Percentiles rank a stretch among this genome's conserved stretches.
phyloP scores from a whole-genome alignment of 225 moss, liverwort and hornwort species.

The Thuidium tamariscinum region DNA sequence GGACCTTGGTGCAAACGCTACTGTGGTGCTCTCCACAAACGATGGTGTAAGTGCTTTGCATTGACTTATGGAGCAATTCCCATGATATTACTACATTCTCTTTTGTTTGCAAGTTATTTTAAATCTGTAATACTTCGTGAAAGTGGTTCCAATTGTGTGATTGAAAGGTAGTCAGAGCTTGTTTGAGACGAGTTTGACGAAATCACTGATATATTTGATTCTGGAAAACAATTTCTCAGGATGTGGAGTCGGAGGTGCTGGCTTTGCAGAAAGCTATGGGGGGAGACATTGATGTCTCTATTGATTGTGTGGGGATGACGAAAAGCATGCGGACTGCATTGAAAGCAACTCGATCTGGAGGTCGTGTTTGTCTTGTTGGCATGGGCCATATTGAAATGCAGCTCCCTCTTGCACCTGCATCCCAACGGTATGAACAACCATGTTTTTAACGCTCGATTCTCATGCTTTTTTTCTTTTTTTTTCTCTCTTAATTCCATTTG shows the following conservation, averaged over 20 bases:
- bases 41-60: conserved; percentile 11
- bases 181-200: background rate
- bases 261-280: conserved; percentile 50
- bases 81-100: background rate
- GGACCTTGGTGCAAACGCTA: conserved; percentile 57
- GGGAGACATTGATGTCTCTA: conserved; percentile 41
- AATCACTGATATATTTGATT: background rate
- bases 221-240: conserved; percentile 44
- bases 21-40: conserved; percentile 31
- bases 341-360: conserved; percentile 61
- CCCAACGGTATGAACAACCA: conserved; percentile 13
- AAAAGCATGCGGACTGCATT: conserved; percentile 70
- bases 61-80: background rate
- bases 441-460: background rate
- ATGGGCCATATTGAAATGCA: conserved; percentile 81
- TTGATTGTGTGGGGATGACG: conserved; percentile 80
- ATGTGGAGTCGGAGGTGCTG: conserved; percentile 58
- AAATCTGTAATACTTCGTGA: background rate
- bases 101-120: background rate
- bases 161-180: background rate
- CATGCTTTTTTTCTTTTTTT: background rate
- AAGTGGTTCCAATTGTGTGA: background rate
- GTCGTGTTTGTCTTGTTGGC: conserved; percentile 69
- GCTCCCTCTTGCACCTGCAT: conserved; percentile 55
- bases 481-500: background rate